phyloP scores from a whole-genome alignment of 169 alveolate species.

The Perkinsus marinus region DNA sequence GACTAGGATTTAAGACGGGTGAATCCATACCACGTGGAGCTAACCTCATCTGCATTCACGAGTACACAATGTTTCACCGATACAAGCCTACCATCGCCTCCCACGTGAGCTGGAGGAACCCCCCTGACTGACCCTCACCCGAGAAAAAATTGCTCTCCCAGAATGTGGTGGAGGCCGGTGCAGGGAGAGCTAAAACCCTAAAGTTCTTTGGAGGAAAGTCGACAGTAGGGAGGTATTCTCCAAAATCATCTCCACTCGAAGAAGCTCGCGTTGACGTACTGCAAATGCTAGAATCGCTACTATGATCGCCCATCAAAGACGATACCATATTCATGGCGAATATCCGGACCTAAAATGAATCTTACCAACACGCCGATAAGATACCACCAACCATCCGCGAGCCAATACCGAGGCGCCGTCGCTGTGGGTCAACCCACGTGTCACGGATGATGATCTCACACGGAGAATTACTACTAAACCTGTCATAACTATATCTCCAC shows the following conservation, averaged over 20 bases:
- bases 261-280: not conserved
- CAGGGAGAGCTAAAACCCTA: not conserved
- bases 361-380: not conserved
- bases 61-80: not conserved
- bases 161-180: not conserved
- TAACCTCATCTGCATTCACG: not conserved
- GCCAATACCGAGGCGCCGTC: not conserved
- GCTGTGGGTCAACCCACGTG: not conserved
- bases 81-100: not conserved
- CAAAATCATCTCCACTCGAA: not conserved
- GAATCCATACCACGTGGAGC: not conserved
- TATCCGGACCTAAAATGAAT: not conserved
- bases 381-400: not conserved
- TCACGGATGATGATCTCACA: not conserved
- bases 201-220: not conserved
- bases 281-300: not conserved
- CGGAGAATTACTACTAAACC: not conserved
- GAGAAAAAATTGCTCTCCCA: not conserved
- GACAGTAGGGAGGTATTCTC: not conserved
- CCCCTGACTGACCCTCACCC: not conserved
- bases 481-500: not conserved
- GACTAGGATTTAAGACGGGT: not conserved
- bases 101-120: not conserved
- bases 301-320: not conserved
- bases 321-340: not conserved